Percentiles rank a stretch among this genome's conserved stretches.
Evolutionary conservation across 2,329 filamentous ascomycete species (phyloP).

Genomic region (Verticillium tricorpus): DNA sequence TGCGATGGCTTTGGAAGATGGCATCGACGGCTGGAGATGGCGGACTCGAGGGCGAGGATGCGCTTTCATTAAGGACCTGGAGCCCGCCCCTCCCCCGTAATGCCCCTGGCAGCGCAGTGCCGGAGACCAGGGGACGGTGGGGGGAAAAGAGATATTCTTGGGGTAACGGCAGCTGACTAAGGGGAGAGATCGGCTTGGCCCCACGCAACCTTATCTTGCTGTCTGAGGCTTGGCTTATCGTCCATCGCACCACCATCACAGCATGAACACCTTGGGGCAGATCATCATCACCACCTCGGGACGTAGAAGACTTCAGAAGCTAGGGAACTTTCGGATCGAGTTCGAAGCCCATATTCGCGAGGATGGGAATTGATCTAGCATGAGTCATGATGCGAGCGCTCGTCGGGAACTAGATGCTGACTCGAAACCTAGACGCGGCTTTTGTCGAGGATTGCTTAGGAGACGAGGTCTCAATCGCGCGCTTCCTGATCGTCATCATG

Average conservation of each 20-base stretch:
- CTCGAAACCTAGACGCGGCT: not conserved
- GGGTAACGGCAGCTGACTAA: not conserved
- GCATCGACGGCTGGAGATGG: not conserved
- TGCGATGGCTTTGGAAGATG: not conserved
- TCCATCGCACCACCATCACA: not conserved
- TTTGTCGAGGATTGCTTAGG: not conserved
- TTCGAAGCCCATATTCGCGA: not conserved
- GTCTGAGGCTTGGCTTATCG: not conserved
- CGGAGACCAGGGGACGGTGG: not conserved
- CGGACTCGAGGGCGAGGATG: not conserved
- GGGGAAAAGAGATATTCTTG: not conserved
- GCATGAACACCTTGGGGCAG: not conserved
- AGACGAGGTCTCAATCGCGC: not conserved
- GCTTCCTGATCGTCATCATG: not conserved
- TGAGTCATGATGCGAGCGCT: not conserved
- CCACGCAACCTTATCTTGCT: constrained; percentile 4
- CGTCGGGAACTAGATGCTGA: not conserved
- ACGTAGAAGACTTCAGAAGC: not conserved
- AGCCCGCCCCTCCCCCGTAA: not conserved
- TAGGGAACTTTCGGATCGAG: not conserved
- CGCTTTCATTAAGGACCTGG: not conserved
- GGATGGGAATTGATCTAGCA: not conserved
- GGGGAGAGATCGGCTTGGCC: not conserved
- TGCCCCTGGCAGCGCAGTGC: not conserved
- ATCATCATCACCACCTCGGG: not conserved